Evolutionary conservation across 2,329 filamentous ascomycete genomes (phyloP).

Genomic region (Periconia sp.): DNA sequence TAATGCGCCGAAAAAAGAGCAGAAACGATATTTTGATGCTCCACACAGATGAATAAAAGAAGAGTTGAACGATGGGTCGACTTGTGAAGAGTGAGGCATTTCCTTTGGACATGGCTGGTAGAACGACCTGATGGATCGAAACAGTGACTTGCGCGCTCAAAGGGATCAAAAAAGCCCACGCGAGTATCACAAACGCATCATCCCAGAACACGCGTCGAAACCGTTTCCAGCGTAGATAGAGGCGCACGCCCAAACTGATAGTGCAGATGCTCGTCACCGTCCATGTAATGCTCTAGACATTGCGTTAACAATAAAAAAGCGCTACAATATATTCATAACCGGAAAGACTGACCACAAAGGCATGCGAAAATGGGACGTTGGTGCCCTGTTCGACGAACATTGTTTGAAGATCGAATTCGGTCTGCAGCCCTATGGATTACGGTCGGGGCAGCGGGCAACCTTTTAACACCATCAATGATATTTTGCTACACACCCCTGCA

Average conservation of each 20-base stretch:
- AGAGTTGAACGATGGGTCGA: conserved; percentile 9
- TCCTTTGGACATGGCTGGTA: neutral
- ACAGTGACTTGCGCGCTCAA: conserved; percentile 3
- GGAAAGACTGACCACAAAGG: too few relatives aligned
- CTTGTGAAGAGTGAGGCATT: conserved; percentile 9
- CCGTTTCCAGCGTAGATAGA: conserved; percentile 2
- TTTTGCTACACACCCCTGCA: neutral
- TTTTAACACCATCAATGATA: neutral
- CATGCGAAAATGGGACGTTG: too few relatives aligned
- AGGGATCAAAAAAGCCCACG: conserved; percentile 10
- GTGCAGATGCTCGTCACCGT: conserved; percentile 1
- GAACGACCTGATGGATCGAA: neutral
- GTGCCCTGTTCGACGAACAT: too few relatives aligned
- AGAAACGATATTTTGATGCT: conserved; percentile 15
- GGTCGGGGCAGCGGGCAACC: neutral
- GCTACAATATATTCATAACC: too few relatives aligned
- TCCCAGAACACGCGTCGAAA: conserved; percentile 14
- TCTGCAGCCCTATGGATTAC: too few relatives aligned
- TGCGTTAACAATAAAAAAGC: too few relatives aligned
- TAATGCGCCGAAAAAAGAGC: conserved; percentile 15
- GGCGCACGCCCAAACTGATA: conserved; percentile 5
- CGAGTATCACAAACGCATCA: conserved; percentile 10
- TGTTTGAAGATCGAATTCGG: too few relatives aligned
- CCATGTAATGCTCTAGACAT: neutral
- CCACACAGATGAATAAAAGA: conserved; percentile 17